Conservation (phyloP, 768 basidiomycete species). For the Rhodotorula sphaerocarpa region DNA sequence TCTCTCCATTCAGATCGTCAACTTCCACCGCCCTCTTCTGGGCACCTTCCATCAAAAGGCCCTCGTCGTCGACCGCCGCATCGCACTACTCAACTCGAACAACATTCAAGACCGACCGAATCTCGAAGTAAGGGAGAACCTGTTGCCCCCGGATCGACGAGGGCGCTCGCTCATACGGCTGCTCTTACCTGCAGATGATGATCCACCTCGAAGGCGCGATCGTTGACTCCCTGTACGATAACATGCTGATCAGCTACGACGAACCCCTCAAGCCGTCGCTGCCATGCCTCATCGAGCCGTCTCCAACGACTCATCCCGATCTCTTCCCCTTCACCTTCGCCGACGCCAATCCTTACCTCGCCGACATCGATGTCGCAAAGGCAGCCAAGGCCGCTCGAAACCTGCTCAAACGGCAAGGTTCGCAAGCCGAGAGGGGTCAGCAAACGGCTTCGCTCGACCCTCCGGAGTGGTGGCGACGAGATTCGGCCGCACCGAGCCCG, state of each 20-base stretch:
- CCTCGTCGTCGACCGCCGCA: slow-evolving; percentile 60
- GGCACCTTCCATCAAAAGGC: slow-evolving; percentile 66
- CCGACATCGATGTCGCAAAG: slow-evolving; percentile 46
- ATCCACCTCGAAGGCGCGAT: slow-evolving; percentile 62
- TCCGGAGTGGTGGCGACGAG: slow-evolving; percentile 30
- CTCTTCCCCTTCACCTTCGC: slow-evolving; percentile 47
- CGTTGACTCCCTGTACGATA: slow-evolving; percentile 63
- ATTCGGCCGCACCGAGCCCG: background rate
- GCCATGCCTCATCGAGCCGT: slow-evolving; percentile 17
- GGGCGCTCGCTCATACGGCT: background rate
- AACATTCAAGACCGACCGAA: slow-evolving; percentile 56
- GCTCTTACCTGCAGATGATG: slow-evolving; percentile 60
- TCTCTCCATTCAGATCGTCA: slow-evolving; percentile 56
- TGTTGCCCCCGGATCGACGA: no score
- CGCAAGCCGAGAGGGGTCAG: slow-evolving; percentile 39
- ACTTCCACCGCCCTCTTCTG: slow-evolving; percentile 48
- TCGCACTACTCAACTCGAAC: slow-evolving; percentile 59
- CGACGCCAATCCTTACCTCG: slow-evolving; percentile 46
- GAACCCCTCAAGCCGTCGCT: slow-evolving; percentile 26
- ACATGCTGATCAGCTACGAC: slow-evolving; percentile 52
- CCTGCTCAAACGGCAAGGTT: slow-evolving; percentile 42
- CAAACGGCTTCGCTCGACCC: slow-evolving; percentile 27
- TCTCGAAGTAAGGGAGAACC: slow-evolving; percentile 41
- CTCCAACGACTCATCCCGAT: slow-evolving; percentile 13
- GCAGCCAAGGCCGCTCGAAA: slow-evolving; percentile 46